A percentile compares a stretch with the other conserved stretches of the same genome.
phyloP scores from a whole-genome alignment of 164 flowering plant genomes.

The Kalanchoe fedtschenkoi region DNA sequence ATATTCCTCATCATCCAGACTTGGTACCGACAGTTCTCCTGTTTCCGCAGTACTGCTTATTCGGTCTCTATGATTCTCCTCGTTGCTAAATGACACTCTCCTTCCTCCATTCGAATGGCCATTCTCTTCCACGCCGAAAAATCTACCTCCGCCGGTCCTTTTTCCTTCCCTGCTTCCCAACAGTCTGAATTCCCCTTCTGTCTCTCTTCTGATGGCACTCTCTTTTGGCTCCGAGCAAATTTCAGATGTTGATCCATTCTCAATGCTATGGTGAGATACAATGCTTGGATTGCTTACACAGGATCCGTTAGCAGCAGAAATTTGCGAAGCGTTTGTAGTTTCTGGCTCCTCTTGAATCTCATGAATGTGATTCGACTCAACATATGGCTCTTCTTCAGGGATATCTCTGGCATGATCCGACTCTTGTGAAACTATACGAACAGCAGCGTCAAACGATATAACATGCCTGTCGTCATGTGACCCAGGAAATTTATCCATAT shows the following conservation, averaged over 20 bases:
- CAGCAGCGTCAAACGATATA: conserved; percentile 81
- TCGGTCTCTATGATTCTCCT: conserved; percentile 39
- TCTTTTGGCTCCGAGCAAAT: conserved; percentile 42
- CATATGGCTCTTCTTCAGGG: conserved; percentile 39
- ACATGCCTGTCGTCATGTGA: conserved; percentile 29
- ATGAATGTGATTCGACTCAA: conserved; percentile 11
- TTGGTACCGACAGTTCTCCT: conserved; percentile 46
- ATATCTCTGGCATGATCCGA: conserved; percentile 38
- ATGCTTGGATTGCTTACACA: conserved; percentile 13
- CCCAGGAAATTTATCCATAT: conserved; percentile 32
- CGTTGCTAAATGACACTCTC: conserved; percentile 75
- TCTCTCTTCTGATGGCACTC: conserved; percentile 92
- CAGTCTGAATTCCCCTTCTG: conserved; percentile 91
- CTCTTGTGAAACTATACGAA: conserved; percentile 59
- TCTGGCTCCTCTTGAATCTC: conserved; percentile 54
- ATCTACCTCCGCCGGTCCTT: conserved; percentile 50
- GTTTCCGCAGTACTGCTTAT: conserved; percentile 38
- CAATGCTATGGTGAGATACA: conserved; percentile 10
- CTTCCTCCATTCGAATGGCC: conserved; percentile 56
- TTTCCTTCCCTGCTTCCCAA: conserved; percentile 67
- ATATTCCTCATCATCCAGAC: conserved; percentile 49
- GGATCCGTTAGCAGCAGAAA: conserved; percentile 21
- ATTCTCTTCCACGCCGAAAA: conserved; percentile 60
- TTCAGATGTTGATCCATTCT: conserved; percentile 34
- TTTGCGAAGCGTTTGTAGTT: conserved; percentile 6